Percentiles rank a stretch among this genome's conserved stretches.
These are phyloP conservation scores for Fusarium palustre DNA, from an alignment of 2,329 filamentous ascomycete species.

Conservation along the genomic window DNA sequence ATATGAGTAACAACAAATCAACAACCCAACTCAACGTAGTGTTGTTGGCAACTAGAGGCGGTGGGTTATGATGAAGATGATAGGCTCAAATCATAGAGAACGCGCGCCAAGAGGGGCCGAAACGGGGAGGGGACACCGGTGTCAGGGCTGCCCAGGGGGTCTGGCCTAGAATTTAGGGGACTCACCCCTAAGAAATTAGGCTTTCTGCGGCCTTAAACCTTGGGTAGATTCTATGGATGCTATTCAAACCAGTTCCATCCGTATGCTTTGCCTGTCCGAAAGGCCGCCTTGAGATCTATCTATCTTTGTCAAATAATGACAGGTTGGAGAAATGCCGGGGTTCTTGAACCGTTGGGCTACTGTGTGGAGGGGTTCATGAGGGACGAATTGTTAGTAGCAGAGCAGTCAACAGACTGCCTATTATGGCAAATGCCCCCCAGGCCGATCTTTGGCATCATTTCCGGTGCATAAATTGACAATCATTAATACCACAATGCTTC, in stretches of 20 bases:
- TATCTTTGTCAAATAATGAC: conserved; percentile 11
- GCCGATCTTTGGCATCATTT: conserved; percentile 6
- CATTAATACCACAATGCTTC: neutral
- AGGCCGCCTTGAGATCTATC: neutral
- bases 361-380: conserved; percentile 29
- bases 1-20: conserved; percentile 38
- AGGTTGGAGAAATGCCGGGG: conserved; percentile 29
- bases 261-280: neutral
- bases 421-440: conserved; percentile 16
- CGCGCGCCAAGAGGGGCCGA: conserved; percentile 38
- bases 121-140: conserved; percentile 23
- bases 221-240: neutral
- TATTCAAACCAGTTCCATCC: neutral
- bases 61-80: conserved; percentile 44
- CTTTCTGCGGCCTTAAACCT: neutral
- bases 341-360: conserved; percentile 9
- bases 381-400: conserved; percentile 1
- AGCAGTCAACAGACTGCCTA: conserved; percentile 33
- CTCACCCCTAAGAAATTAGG: conserved; percentile 1
- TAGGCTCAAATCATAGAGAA: conserved; percentile 39
- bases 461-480: neutral
- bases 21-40: conserved; percentile 17
- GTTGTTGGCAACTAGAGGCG: conserved; percentile 40
- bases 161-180: conserved; percentile 36
- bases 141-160: conserved; percentile 18